Percentiles rank a stretch among this genome's conserved stretches.
Conservation (phyloP, 768 basidiomycete species). For the Auriscalpium orientale region DNA sequence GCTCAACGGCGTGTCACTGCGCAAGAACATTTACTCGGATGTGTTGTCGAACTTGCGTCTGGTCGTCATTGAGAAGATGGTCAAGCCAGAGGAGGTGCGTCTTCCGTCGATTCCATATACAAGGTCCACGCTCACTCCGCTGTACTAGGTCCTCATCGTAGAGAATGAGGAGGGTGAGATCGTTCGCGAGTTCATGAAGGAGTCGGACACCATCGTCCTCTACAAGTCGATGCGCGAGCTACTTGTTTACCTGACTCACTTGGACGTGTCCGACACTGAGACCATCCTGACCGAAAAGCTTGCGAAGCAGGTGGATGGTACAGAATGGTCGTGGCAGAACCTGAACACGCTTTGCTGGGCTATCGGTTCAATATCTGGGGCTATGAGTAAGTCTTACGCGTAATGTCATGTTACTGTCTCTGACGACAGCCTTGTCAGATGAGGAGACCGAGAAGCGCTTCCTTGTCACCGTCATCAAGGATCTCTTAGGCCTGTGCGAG, state of each 20-base stretch:
- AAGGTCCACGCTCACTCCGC: slow-evolving; percentile 3
- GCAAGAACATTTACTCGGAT: slow-evolving; percentile 94
- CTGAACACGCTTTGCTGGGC: slow-evolving; percentile 99
- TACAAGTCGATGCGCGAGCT: slow-evolving; percentile 99
- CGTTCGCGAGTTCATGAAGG: slow-evolving; percentile 98
- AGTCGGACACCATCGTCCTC: slow-evolving; percentile 94
- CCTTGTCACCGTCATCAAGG: slow-evolving; percentile 98
- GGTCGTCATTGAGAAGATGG: slow-evolving; percentile 98
- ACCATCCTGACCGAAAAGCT: slow-evolving; percentile 96
- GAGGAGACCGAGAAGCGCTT: slow-evolving; percentile 99
- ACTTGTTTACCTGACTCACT: slow-evolving; percentile 93
- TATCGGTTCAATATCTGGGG: slow-evolving; percentile 97
- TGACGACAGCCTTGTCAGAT: slow-evolving; percentile 38
- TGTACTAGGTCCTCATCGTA: slow-evolving; percentile 81
- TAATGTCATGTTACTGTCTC: background rate
- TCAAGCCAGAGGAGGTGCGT: slow-evolving; percentile 95
- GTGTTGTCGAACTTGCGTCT: slow-evolving; percentile 89
- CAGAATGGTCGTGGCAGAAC: slow-evolving; percentile 99
- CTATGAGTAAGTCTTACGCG: slow-evolving; percentile 74
- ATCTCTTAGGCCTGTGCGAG: slow-evolving; percentile 93
- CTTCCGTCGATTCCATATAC: background rate
- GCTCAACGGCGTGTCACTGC: slow-evolving; percentile 68
- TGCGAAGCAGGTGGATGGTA: slow-evolving; percentile 92
- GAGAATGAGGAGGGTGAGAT: slow-evolving; percentile 99
- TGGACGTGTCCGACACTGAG: slow-evolving; percentile 95